Percentiles rank a stretch among this genome's conserved stretches.
Evolutionary conservation across 2,329 filamentous ascomycete species (phyloP).

Genomic region (Penicillium thymicola): DNA sequence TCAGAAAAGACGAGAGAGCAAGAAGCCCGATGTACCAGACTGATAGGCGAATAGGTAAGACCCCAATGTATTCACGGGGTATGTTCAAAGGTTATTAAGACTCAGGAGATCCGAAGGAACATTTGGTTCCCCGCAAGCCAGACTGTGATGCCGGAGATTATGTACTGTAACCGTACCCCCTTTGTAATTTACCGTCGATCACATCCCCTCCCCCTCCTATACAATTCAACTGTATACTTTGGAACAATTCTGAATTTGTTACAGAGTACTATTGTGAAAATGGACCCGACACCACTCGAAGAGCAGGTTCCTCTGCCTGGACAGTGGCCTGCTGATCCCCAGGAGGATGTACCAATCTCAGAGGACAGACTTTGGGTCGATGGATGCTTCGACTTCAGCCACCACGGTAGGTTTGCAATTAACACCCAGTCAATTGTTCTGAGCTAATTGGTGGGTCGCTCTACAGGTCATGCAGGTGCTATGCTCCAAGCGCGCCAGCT

Average conservation of each 20-base stretch:
- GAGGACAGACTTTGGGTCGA: slow-evolving; percentile 92
- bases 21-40: not conserved
- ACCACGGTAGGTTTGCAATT: slow-evolving; percentile 65
- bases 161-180: slow-evolving; percentile 1
- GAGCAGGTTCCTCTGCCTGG: slow-evolving; percentile 51
- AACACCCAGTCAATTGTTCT: slow-evolving; percentile 8
- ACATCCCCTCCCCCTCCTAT: slow-evolving; percentile 1
- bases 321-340: slow-evolving; percentile 63
- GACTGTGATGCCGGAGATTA: slow-evolving; percentile 1
- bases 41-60: not conserved
- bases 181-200: slow-evolving; percentile 9
- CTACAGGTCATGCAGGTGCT: slow-evolving; percentile 82
- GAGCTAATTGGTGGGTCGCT: not conserved
- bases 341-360: slow-evolving; percentile 55
- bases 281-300: slow-evolving; percentile 22
- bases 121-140: slow-evolving; percentile 3
- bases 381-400: slow-evolving; percentile 98
- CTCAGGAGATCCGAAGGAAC: slow-evolving; percentile 1
- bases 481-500: slow-evolving; percentile 94
- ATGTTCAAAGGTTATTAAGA: not conserved
- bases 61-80: not conserved
- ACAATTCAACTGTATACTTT: not conserved
- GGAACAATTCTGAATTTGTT: not conserved
- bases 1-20: not conserved
- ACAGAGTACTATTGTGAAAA: not conserved